Evolutionary conservation across 1,284 basidiomycete genomes (phyloP).

Genomic region (Volvariella volvacea): DNA sequence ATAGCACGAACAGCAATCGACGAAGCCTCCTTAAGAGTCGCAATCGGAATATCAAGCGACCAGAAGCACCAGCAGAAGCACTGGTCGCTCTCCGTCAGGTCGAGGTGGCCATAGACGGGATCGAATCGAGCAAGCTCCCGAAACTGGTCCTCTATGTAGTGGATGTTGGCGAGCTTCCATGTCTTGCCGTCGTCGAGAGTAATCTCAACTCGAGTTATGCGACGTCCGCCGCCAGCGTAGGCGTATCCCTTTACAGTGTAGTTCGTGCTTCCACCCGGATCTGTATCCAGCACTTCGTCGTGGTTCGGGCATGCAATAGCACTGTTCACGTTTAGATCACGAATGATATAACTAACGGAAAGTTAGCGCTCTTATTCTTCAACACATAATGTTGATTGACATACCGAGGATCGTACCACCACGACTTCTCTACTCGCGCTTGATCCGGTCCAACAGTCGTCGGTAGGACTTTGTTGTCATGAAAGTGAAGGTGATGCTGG

Average conservation of each 20-base stretch:
- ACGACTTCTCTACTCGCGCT: no score
- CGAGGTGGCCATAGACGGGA: conserved; percentile 29
- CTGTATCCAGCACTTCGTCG: conserved; percentile 35
- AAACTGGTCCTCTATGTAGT: conserved; percentile 53
- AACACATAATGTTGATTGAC: conserved; percentile 44
- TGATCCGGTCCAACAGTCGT: no score
- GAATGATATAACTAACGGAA: conserved; percentile 34
- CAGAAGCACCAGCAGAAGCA: conserved; percentile 69
- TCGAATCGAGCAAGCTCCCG: conserved; percentile 24
- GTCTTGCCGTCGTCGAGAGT: conserved; percentile 51
- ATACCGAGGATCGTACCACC: no score
- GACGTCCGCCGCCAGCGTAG: conserved; percentile 60
- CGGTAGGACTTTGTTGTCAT: no score
- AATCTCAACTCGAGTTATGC: conserved; percentile 55
- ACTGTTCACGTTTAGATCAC: conserved; percentile 59
- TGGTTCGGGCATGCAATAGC: conserved; percentile 57
- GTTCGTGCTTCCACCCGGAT: no score
- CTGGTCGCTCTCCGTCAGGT: conserved; percentile 46
- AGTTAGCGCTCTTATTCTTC: conserved; percentile 47
- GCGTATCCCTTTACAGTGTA: conserved; percentile 54
- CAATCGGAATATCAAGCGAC: conserved; percentile 35
- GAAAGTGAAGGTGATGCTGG: no score
- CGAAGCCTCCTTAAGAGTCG: conserved; percentile 26
- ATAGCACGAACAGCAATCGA: conserved; percentile 49
- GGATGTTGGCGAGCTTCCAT: conserved; percentile 48